Evolutionary conservation across 1,139 yeast species (phyloP).

Genomic region (Geotrichum cucujoidarum): DNA sequence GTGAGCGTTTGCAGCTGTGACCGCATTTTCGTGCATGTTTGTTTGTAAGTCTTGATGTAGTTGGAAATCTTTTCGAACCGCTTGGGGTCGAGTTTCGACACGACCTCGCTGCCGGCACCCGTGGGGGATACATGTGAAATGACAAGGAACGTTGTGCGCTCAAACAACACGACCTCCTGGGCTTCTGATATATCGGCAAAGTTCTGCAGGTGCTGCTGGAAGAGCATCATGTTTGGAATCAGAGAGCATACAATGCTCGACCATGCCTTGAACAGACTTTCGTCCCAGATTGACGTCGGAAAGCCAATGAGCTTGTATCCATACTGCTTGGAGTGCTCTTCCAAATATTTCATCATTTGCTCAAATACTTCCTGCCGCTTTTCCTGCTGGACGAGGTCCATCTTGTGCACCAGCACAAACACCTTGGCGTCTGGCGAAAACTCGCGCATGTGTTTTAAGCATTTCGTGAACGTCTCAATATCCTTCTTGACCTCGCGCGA

Average conservation of each 20-base stretch:
- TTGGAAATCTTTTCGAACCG: conserved; percentile 91
- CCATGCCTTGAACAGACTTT: conserved; percentile 94
- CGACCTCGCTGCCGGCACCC: conserved; percentile 16
- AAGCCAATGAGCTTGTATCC: conserved; percentile 81
- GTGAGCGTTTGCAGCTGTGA: conserved; percentile 76
- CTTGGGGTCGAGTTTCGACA: conserved; percentile 60
- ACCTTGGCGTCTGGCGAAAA: conserved; percentile 89
- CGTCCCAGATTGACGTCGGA: conserved; percentile 98
- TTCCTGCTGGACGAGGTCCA: conserved; percentile 90
- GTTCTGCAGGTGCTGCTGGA: conserved; percentile 70
- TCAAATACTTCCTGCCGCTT: conserved; percentile 78
- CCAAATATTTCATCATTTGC: conserved; percentile 77
- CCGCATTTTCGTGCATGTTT: conserved; percentile 82
- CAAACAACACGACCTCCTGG: conserved; percentile 86
- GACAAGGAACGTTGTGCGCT: conserved; percentile 87
- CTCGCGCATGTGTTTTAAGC: conserved; percentile 74
- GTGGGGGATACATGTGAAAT: conserved; percentile 52
- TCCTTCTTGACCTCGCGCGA: conserved; percentile 88
- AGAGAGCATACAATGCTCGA: conserved; percentile 90
- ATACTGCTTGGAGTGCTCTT: conserved; percentile 70
- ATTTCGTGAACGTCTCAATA: conserved; percentile 83
- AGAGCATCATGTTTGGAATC: conserved; percentile 82
- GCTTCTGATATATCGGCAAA: conserved; percentile 77
- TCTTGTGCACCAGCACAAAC: conserved; percentile 86
- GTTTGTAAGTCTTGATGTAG: conserved; percentile 90